Conservation (phyloP, 2,329 filamentous ascomycete genomes). For the Penicillium sp. region DNA sequence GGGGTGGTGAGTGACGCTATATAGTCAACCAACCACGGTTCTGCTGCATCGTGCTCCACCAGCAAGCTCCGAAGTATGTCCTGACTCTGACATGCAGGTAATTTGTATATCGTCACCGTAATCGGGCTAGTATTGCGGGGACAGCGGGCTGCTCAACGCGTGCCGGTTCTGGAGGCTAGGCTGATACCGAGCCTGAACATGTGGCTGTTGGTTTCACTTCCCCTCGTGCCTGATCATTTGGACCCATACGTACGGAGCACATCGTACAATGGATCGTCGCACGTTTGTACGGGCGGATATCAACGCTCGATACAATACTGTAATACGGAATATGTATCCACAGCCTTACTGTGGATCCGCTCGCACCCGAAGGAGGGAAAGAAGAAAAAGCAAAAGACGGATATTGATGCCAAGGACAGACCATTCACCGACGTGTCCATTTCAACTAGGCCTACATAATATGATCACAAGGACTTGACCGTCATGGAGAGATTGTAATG, state of each 20-base stretch:
- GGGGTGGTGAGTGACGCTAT: conserved; percentile 16
- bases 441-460: neutral
- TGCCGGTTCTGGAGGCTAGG: neutral
- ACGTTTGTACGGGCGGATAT: neutral
- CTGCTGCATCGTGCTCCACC: conserved; percentile 10
- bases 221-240: neutral
- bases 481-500: too few species aligned
- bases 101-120: conserved; percentile 11
- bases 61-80: conserved; percentile 10
- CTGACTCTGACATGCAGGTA: neutral
- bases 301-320: neutral
- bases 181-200: neutral
- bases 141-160: conserved; percentile 1
- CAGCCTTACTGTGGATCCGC: neutral
- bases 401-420: neutral
- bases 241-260: neutral
- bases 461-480: neutral
- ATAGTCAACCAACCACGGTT: conserved; percentile 13
- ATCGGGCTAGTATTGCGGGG: conserved; percentile 10
- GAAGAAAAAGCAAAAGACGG: neutral
- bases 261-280: neutral
- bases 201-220: neutral
- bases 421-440: neutral
- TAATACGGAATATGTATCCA: neutral
- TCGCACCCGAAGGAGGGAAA: neutral